Percentiles rank a stretch among this genome's conserved stretches.
These are phyloP conservation scores for Curvularia lunata DNA, from an alignment of 2,329 filamentous ascomycete species.

Conservation along the genomic window DNA sequence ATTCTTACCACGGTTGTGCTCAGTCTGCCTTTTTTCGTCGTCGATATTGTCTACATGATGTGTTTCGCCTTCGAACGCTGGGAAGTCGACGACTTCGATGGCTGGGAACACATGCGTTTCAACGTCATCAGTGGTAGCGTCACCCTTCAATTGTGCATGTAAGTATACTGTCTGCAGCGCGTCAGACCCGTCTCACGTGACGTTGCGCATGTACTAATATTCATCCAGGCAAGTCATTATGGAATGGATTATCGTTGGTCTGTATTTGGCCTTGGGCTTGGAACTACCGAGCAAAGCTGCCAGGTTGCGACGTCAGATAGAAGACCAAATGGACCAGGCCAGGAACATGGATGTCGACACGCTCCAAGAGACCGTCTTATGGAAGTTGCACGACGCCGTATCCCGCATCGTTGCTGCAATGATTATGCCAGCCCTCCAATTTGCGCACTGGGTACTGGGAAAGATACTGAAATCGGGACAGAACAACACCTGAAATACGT, in stretches of 20 bases:
- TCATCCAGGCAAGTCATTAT: conserved; percentile 42
- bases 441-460: conserved; percentile 45
- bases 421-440: conserved; percentile 41
- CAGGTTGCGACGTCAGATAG: conserved; percentile 36
- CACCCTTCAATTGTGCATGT: conserved; percentile 47
- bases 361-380: conserved; percentile 39
- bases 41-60: conserved; percentile 49
- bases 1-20: conserved; percentile 46
- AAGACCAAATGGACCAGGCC: conserved; percentile 34
- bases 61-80: conserved; percentile 45
- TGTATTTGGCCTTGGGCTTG: conserved; percentile 42
- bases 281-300: conserved; percentile 42
- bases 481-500: not conserved
- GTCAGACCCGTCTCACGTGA: not conserved
- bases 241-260: conserved; percentile 44
- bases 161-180: conserved; percentile 18
- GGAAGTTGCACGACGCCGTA: conserved; percentile 41
- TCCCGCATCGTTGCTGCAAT: conserved; percentile 38
- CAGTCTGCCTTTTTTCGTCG: conserved; percentile 46
- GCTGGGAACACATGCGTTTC: conserved; percentile 32
- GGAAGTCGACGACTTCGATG: conserved; percentile 10
- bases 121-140: conserved; percentile 47
- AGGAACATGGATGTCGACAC: conserved; percentile 37
- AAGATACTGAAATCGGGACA: conserved; percentile 37
- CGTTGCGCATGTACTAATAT: conserved; percentile 2